These are phyloP conservation scores for Xylariales sp. DNA, from an alignment of 2,329 filamentous ascomycete species.

Conservation along the genomic window DNA sequence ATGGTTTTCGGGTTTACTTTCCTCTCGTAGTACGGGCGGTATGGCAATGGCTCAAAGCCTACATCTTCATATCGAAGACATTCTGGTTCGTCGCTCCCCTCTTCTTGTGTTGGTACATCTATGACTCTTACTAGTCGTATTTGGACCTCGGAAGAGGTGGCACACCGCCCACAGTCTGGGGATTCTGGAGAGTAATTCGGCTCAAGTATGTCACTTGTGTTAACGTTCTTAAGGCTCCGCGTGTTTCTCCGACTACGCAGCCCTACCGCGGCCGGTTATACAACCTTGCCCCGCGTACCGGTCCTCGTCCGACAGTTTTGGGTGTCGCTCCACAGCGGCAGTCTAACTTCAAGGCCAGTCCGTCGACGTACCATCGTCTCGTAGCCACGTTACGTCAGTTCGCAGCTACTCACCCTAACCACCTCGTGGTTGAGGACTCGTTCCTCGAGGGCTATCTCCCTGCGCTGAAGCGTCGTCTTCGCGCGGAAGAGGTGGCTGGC, in stretches of 20 bases:
- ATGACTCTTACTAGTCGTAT: constrained; percentile 7
- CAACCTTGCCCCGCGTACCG: constrained; percentile 5
- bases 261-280: constrained; percentile 11
- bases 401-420: background rate
- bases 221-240: constrained; percentile 6
- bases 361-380: constrained; percentile 8
- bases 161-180: constrained; percentile 6
- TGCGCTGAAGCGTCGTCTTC: background rate
- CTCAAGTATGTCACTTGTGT: constrained; percentile 5
- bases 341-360: constrained; percentile 6
- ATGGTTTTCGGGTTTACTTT: too few relatives aligned
- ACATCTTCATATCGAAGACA: too few relatives aligned
- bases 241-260: constrained; percentile 1
- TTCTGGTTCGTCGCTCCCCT: too few relatives aligned
- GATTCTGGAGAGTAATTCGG: constrained; percentile 1
- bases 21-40: too few relatives aligned
- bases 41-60: too few relatives aligned
- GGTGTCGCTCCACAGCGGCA: constrained; percentile 12
- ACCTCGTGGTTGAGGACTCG: constrained; percentile 3
- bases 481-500: background rate
- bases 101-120: too few relatives aligned
- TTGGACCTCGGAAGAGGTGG: constrained; percentile 9
- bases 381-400: constrained; percentile 2
- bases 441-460: constrained; percentile 9
- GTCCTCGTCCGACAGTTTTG: constrained; percentile 5